Evolutionary conservation across 176 grass and related monocot species (phyloP), one percentile per base, ranked within the genome.

Genomic region (Avena eriantha): DNA sequence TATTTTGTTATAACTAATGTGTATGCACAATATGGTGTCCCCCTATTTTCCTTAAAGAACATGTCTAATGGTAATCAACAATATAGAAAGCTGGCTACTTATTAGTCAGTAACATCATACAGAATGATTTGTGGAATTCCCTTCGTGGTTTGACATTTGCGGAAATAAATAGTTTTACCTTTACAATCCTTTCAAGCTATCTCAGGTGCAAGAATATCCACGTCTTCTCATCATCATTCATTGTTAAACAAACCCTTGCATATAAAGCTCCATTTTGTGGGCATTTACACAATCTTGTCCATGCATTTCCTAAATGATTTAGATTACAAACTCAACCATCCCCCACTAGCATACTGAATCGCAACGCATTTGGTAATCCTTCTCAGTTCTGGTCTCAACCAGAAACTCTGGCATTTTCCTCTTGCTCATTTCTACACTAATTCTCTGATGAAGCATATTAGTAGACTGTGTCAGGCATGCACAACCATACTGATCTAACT

Each of bases 401-500:
- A 69, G 4, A 59, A 81, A 67, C 39, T 69, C 65, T 77, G 18
- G 12, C 33, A 61, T 82, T 61, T 8, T 56, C 22, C n/a, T 61
- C n/a, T 60, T 77, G 69, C 31, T 86, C 71, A 86, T 85, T 69
- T 68, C 39, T 58, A 56, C 24, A 59, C 11, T 76, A 68, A 13
- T 36, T 23, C 33, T 50, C 60, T 4, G 29, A 12, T 56, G 23
- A 58, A 57, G 33, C 35, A 74, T 56, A 53, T 21, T 35, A 50
- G 43, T 18, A 60, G 22, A 61, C n/a, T 63, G 41, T 23, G 35
- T 15, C 71, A 47, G 68, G 69, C 18, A 22, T 86, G 51, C 33
- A 78, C 70, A 61, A 51, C 33, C 57, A 77, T 43, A 65, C 43
- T 49, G 41, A 73, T 90, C 70, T 43, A 85, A 55, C 69, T 76